These are phyloP conservation scores for Aspergillus sclerotiicarbonarius DNA, from an alignment of 495 filamentous ascomycete species.

Conservation along the genomic window DNA sequence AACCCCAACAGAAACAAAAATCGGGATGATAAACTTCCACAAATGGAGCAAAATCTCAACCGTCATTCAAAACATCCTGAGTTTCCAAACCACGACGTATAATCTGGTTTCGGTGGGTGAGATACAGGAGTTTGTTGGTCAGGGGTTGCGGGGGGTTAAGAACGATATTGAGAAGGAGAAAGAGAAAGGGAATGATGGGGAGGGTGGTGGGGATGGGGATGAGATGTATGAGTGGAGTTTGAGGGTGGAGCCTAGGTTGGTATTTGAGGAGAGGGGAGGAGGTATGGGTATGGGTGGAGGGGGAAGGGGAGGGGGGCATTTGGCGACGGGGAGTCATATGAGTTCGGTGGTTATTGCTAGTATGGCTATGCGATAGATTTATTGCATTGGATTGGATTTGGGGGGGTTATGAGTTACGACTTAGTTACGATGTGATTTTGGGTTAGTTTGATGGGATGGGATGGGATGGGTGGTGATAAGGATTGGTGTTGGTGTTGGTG, in stretches of 20 bases:
- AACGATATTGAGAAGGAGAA: too few species aligned
- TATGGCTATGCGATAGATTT: background rate
- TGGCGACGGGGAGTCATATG: background rate
- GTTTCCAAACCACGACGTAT: conserved; percentile 88
- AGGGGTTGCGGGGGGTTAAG: conserved; percentile 82
- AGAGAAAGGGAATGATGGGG: too few species aligned
- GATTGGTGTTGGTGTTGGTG: too few species aligned
- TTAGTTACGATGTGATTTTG: too few species aligned
- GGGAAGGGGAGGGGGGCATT: background rate
- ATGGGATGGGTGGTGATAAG: too few species aligned
- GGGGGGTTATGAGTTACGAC: too few species aligned
- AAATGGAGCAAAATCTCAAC: conserved; percentile 93
- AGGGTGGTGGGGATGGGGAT: conserved; percentile 93
- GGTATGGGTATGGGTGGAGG: too few species aligned
- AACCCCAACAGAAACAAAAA: conserved; percentile 22
- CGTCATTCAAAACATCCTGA: conserved; percentile 87
- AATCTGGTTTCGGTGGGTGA: conserved; percentile 77
- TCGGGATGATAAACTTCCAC: conserved; percentile 87
- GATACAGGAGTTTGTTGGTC: conserved; percentile 86
- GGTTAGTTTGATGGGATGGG: too few species aligned
- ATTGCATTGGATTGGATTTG: too few species aligned
- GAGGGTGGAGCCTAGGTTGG: background rate
- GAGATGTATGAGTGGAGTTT: background rate
- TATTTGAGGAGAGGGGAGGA: background rate
- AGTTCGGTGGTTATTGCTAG: background rate